Evolutionary conservation across 1,284 basidiomycete genomes (phyloP).

Genomic region (Hypsizygus ulmarius): DNA sequence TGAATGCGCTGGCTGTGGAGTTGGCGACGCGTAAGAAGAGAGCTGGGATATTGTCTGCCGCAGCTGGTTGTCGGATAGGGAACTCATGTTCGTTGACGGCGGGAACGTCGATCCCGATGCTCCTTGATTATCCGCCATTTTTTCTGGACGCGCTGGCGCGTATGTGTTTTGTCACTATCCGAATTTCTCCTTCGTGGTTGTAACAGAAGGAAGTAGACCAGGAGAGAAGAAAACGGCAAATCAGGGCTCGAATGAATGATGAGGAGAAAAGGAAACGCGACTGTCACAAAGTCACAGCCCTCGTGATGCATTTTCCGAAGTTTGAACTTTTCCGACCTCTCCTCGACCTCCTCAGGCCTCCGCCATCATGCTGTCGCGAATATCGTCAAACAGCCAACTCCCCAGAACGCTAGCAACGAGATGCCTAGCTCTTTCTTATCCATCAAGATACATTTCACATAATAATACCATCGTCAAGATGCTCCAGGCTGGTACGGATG

Average conservation of each 20-base stretch:
- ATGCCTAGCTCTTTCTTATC: background rate
- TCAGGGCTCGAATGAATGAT: background rate
- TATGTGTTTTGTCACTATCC: background rate
- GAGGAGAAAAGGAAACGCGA: constrained; percentile 13
- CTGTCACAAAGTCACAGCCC: constrained; percentile 14
- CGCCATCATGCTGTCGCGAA: constrained; percentile 9
- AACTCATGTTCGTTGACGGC: constrained; percentile 22
- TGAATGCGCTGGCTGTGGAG: constrained; percentile 39
- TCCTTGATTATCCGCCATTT: constrained; percentile 30
- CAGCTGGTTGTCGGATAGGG: constrained; percentile 56
- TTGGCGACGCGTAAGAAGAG: constrained; percentile 44
- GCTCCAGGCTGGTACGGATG: constrained; percentile 37
- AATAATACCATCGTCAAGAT: constrained; percentile 26
- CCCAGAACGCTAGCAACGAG: background rate
- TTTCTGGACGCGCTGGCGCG: background rate
- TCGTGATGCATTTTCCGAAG: constrained; percentile 6
- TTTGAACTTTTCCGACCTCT: background rate
- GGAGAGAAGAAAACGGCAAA: background rate
- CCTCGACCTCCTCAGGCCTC: background rate
- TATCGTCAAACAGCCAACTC: constrained; percentile 3
- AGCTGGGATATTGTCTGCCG: constrained; percentile 55
- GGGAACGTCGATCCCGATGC: constrained; percentile 23
- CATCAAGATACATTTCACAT: background rate
- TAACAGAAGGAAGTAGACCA: background rate
- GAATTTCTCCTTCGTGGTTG: background rate